A percentile compares a stretch with the other conserved stretches of the same genome.
phyloP scores from a whole-genome alignment of 2,329 filamentous ascomycete genomes.

The Alternaria triticina region DNA sequence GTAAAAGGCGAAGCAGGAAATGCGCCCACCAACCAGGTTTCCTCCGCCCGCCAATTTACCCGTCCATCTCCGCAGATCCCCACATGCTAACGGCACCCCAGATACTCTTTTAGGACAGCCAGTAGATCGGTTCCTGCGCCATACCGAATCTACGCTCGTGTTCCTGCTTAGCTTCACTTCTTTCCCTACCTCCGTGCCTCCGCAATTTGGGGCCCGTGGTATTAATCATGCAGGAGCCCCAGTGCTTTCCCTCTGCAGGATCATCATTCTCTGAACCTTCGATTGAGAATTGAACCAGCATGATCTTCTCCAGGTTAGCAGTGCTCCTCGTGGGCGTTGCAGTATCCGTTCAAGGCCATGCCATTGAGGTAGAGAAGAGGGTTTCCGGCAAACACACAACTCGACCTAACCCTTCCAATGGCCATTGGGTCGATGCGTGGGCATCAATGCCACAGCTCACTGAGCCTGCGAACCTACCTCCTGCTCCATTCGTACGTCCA shows the following conservation, averaged over 20 bases:
- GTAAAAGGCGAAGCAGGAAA: slow-evolving; percentile 14
- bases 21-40: slow-evolving; percentile 36
- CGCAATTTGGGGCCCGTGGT: slow-evolving; percentile 21
- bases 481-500: slow-evolving; percentile 57
- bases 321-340: slow-evolving; percentile 18
- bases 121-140: slow-evolving; percentile 14
- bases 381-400: slow-evolving; percentile 13
- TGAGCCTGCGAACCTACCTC: slow-evolving; percentile 67
- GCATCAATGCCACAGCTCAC: slow-evolving; percentile 70
- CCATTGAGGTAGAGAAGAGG: slow-evolving; percentile 2
- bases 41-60: slow-evolving; percentile 38
- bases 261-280: not conserved
- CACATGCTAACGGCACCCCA: slow-evolving; percentile 21
- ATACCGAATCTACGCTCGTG: slow-evolving; percentile 19
- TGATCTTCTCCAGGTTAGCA: slow-evolving; percentile 22
- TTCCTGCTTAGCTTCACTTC: slow-evolving; percentile 22
- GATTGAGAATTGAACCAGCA: slow-evolving; percentile 6
- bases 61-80: slow-evolving; percentile 36
- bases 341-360: slow-evolving; percentile 18
- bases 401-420: slow-evolving; percentile 36
- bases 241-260: not conserved
- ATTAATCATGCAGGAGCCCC: slow-evolving; percentile 21
- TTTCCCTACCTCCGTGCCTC: slow-evolving; percentile 25
- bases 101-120: slow-evolving; percentile 25
- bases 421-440: slow-evolving; percentile 69